Evolutionary conservation across 345 rosid genomes (phyloP).

Genomic region (Hibiscus tridactylites): DNA sequence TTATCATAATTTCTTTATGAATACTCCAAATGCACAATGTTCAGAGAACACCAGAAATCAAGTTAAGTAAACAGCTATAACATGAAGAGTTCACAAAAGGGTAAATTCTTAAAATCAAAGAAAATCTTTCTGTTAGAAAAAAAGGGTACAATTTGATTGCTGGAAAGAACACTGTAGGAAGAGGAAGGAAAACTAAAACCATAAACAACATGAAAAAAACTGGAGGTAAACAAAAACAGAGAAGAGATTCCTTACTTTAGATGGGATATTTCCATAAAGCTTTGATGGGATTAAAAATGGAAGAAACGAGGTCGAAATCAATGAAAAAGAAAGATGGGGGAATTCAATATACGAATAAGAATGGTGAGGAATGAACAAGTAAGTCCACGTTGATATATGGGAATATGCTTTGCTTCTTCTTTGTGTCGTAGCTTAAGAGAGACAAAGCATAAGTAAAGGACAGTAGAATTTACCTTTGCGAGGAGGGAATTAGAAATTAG

Average conservation of each 20-base stretch:
- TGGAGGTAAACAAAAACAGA: not conserved
- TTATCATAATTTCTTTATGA: conserved; percentile 11
- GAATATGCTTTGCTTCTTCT: no score
- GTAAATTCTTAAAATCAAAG: not conserved
- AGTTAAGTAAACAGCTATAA: not conserved
- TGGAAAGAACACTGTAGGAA: no score
- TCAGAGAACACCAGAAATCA: not conserved
- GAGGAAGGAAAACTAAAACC: not conserved
- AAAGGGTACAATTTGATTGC: no score
- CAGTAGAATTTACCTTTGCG: no score
- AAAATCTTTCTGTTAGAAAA: no score
- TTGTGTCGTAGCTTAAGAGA: no score
- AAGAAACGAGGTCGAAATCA: conserved; percentile 8
- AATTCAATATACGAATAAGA: not conserved
- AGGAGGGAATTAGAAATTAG: no score
- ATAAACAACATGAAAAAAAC: not conserved
- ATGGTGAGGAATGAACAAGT: no score
- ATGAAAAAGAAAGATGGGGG: conserved; percentile 9
- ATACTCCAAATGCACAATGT: not conserved
- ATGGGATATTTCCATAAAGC: not conserved
- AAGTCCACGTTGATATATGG: no score
- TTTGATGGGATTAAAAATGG: no score
- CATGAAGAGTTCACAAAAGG: not conserved
- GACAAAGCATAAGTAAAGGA: no score
- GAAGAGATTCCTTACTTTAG: conserved; percentile 12